Percentiles rank a stretch among this genome's conserved stretches.
Evolutionary conservation across 2,329 filamentous ascomycete genomes (phyloP).

Genomic region (Escovopsis sp.): DNA sequence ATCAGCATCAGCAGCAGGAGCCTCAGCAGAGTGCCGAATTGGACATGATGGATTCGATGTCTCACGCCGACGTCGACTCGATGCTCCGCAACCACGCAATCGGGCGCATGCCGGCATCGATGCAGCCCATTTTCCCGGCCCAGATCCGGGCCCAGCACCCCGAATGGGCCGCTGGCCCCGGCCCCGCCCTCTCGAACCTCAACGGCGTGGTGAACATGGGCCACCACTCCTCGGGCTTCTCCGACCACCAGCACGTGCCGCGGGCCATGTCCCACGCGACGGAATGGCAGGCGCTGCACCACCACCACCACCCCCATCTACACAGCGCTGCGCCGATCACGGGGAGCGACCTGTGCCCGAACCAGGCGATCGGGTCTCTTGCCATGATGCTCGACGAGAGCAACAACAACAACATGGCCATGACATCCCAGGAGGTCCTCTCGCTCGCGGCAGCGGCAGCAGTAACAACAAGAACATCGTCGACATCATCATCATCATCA

Average conservation of each 20-base stretch:
- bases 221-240: slow-evolving; percentile 24
- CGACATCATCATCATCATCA: too few relatives aligned
- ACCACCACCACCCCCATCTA: slow-evolving; percentile 34
- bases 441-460: too few relatives aligned
- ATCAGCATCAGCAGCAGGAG: too few relatives aligned
- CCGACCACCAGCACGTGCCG: slow-evolving; percentile 29
- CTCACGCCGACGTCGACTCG: slow-evolving; percentile 8
- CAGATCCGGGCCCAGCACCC: slow-evolving; percentile 39
- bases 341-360: slow-evolving; percentile 34
- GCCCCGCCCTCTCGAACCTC: slow-evolving; percentile 17
- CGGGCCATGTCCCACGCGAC: slow-evolving; percentile 28
- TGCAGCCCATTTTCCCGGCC: slow-evolving; percentile 40
- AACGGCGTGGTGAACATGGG: slow-evolving; percentile 24
- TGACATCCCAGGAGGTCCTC: slow-evolving; percentile 7
- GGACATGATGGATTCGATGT: slow-evolving; percentile 33
- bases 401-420: slow-evolving; percentile 16
- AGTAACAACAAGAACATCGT: too few relatives aligned
- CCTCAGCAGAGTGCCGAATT: slow-evolving; percentile 26
- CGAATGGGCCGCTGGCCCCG: slow-evolving; percentile 20
- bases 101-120: slow-evolving; percentile 41
- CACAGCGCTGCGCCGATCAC: slow-evolving; percentile 39
- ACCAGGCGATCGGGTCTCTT: slow-evolving; percentile 16
- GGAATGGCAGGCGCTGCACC: slow-evolving; percentile 38
- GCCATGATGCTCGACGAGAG: slow-evolving; percentile 18
- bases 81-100: slow-evolving; percentile 10